These are phyloP conservation scores for Wallacemonas sp. DNA, from an alignment of 208 protist genomes.

Conservation along the genomic window DNA sequence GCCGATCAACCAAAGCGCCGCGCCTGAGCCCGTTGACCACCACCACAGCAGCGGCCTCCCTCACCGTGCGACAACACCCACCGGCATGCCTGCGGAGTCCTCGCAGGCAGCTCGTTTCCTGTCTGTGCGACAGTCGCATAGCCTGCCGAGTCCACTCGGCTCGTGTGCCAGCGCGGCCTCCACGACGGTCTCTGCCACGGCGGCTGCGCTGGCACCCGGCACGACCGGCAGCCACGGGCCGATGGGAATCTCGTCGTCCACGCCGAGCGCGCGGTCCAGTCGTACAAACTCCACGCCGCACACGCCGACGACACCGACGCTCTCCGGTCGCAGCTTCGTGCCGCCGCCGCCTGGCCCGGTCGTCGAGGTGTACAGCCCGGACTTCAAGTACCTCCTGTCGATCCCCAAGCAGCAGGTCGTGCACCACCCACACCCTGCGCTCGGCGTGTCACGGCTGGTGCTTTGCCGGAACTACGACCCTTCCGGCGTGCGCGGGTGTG, in stretches of 20 bases:
- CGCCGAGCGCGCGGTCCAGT: not conserved
- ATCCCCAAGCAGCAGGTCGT: slow-evolving; percentile 33
- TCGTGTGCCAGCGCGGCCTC: too few relatives aligned
- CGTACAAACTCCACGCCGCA: not conserved
- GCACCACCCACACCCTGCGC: slow-evolving; percentile 39
- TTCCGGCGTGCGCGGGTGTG: slow-evolving; percentile 35
- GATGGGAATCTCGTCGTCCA: not conserved
- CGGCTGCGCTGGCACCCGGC: not conserved
- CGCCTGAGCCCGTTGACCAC: too few relatives aligned
- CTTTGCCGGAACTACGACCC: slow-evolving; percentile 67
- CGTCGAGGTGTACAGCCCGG: slow-evolving; percentile 54
- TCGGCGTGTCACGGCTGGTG: slow-evolving; percentile 63
- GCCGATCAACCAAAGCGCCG: too few relatives aligned
- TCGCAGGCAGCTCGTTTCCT: too few relatives aligned
- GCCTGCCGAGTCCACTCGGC: too few relatives aligned
- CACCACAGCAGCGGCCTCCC: too few relatives aligned
- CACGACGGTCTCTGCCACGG: too few relatives aligned
- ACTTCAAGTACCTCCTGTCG: slow-evolving; percentile 52
- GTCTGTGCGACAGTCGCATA: too few relatives aligned
- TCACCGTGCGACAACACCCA: too few relatives aligned
- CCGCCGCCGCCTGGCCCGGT: not conserved
- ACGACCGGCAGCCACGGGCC: not conserved
- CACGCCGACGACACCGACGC: not conserved
- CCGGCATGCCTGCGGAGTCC: too few relatives aligned
- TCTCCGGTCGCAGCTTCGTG: too few relatives aligned